Evolutionary conservation across 23 red algal genomes (phyloP).

Genomic region (Pyropia haitanensis): DNA sequence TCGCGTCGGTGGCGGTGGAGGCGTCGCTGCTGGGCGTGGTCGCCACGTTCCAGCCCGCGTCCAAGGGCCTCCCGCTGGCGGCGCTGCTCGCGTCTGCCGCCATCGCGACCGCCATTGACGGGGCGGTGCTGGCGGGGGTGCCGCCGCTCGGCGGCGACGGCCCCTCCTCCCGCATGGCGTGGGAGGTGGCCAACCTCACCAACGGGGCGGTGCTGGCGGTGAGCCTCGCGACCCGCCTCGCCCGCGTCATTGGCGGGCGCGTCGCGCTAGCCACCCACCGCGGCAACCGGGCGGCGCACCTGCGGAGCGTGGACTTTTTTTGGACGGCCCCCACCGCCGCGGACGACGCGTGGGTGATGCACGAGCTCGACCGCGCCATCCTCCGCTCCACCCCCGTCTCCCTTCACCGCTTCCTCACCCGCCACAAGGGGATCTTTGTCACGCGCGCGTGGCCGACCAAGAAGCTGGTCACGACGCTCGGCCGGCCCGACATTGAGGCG

Average conservation of each 20-base stretch:
- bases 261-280: conserved; percentile 19
- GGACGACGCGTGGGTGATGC: conserved; percentile 55
- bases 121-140: conserved; percentile 34
- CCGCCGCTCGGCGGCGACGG: conserved; percentile 26
- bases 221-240: conserved; percentile 26
- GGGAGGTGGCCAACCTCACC: conserved; percentile 20
- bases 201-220: conserved; percentile 36
- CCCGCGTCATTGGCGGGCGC: conserved; percentile 52
- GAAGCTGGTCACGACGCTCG: conserved; percentile 40
- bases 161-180: conserved; percentile 4
- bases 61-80: no score
- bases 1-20: no score
- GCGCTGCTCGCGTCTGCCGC: no score
- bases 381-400: conserved; percentile 29
- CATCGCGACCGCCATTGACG: conserved; percentile 42
- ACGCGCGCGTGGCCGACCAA: conserved; percentile 6
- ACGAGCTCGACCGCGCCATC: conserved; percentile 48
- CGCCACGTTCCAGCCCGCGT: no score
- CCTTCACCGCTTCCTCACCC: conserved; percentile 42
- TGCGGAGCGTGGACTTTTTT: conserved; percentile 56
- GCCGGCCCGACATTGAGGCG: conserved; percentile 47
- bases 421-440: conserved; percentile 9
- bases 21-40: no score
- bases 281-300: conserved; percentile 22
- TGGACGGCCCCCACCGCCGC: conserved; percentile 61